A percentile compares a stretch with the other conserved stretches of the same genome.
These are phyloP conservation scores for Globisporangium cylindrosporum DNA, from an alignment of 352 stramenopile species.

Conservation along the genomic window DNA sequence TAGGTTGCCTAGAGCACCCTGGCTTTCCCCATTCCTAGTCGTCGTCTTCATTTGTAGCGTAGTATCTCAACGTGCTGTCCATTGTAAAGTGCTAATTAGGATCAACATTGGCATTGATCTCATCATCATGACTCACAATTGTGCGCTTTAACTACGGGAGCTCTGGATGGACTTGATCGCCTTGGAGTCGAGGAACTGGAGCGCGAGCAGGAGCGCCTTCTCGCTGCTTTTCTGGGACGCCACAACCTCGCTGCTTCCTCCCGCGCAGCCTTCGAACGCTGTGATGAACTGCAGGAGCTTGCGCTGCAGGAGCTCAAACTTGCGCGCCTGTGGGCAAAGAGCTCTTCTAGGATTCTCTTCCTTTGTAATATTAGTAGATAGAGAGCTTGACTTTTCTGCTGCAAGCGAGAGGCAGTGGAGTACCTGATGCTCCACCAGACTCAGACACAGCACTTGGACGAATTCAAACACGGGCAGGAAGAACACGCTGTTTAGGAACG, in stretches of 20 bases:
- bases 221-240: constrained; percentile 46
- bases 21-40: neutral
- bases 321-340: constrained; percentile 17
- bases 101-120: neutral
- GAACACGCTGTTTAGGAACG: constrained; percentile 47
- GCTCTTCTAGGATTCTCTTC: neutral
- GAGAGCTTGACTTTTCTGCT: neutral
- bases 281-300: constrained; percentile 70
- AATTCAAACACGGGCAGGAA: constrained; percentile 47
- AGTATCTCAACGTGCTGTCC: neutral
- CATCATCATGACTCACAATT: neutral
- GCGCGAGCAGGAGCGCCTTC: constrained; percentile 50
- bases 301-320: constrained; percentile 47
- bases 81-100: neutral
- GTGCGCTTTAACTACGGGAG: neutral
- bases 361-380: neutral
- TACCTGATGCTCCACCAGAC: constrained; percentile 51
- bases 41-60: neutral
- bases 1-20: neutral
- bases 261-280: constrained; percentile 62
- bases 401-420: constrained; percentile 22
- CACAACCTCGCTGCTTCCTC: neutral
- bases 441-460: constrained; percentile 39
- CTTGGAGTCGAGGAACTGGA: constrained; percentile 38
- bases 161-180: neutral